Evolutionary conservation across 306 rosid genomes (phyloP), one percentile per base, ranked within the genome.

Genomic region (Sicyos baderoa): DNA sequence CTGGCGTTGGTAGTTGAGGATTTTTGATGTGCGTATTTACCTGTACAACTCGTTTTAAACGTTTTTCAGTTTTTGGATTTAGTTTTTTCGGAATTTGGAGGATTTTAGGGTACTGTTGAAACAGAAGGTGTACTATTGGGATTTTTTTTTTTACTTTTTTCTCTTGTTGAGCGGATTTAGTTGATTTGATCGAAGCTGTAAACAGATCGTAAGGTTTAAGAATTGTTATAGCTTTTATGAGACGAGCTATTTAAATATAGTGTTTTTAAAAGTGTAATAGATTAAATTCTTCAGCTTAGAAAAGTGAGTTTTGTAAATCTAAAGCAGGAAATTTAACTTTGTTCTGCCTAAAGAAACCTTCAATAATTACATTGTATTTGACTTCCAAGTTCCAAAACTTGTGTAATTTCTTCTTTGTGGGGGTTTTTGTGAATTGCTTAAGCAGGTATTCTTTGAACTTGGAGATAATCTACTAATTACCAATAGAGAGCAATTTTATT

Each of bases 311-410:
- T 37, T 14, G 4, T 62, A 5, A 62, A 62, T 27, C 14, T 4
- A 18, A 40, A 5, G 19, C 49, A 19, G 52, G 52, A 63, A n/a
- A 32, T 42, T 37, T 42, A 63, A 19, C 6, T 12, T 42, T 12
- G 37, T 40, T 44, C 29, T 65, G 54, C 22, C 54, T 0, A 58
- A 56, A 29, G 65, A 29, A 58, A 65, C 35, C 54, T 65, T 44
- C 12, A 44, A 19, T 14, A 64, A 9, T 9, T 64, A 13, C 50
- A 21, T 14, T 19, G 54, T 45, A 44, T 44, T 65, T 65, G 17
- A 22, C 52, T 65, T 63, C 69, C 69, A 35, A 40, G 53, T 64
- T 40, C 69, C 52, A 61, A n/a, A n/a, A 40, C 70, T 64, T 40
- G 16, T 21, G 54, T 13, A 65, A 21, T 45, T 19, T 45, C 13